These are phyloP conservation scores for Capsella bursapastoris DNA, from an alignment of 345 rosid species.

Conservation along the genomic window DNA sequence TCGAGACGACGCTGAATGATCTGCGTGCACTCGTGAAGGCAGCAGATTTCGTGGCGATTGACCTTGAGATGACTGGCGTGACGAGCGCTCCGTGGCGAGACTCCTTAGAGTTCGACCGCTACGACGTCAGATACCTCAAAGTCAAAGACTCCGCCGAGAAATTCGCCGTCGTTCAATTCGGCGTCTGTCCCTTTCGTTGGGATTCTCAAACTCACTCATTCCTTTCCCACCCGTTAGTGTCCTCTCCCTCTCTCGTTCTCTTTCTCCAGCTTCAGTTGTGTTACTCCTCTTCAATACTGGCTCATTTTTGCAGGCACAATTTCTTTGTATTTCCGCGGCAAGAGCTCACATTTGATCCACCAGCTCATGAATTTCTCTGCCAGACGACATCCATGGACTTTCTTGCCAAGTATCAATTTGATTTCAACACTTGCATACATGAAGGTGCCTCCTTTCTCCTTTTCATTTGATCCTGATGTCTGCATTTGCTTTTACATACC, in stretches of 20 bases:
- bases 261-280: not conserved
- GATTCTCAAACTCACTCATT: slow-evolving; percentile 67
- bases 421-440: slow-evolving; percentile 80
- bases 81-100: slow-evolving; percentile 93
- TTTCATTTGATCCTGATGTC: not conserved
- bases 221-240: slow-evolving; percentile 74
- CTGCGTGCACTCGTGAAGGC: slow-evolving; percentile 64
- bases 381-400: slow-evolving; percentile 88
- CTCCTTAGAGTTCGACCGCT: slow-evolving; percentile 76
- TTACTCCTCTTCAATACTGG: slow-evolving; percentile 11
- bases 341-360: slow-evolving; percentile 57
- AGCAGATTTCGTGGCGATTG: slow-evolving; percentile 92
- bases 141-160: slow-evolving; percentile 96
- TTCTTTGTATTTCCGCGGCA: slow-evolving; percentile 82
- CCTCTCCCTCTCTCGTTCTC: not conserved
- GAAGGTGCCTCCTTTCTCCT: slow-evolving; percentile 58
- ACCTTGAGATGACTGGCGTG: slow-evolving; percentile 94
- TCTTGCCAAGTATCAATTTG: slow-evolving; percentile 86
- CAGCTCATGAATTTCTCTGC: slow-evolving; percentile 77
- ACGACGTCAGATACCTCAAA: slow-evolving; percentile 80
- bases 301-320: slow-evolving; percentile 61
- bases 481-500: slow-evolving; percentile 3
- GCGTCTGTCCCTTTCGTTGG: slow-evolving; percentile 96
- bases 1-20: slow-evolving; percentile 62
- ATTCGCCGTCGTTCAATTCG: slow-evolving; percentile 94